These are phyloP conservation scores for Eremothecium gossypii DNA, from an alignment of 1,139 yeast genomes.

Conservation along the genomic window DNA sequence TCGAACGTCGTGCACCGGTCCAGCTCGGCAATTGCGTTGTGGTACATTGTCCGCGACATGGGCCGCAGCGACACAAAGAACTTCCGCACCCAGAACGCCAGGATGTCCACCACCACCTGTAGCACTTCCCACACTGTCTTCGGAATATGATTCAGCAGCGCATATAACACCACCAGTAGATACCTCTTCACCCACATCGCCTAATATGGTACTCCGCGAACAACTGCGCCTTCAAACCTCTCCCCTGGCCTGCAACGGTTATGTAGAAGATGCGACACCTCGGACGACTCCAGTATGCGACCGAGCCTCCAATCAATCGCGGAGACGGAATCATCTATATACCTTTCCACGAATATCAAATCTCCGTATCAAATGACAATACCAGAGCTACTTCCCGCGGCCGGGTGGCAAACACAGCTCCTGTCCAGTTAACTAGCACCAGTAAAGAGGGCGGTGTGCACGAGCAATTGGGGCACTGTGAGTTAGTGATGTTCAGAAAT, in stretches of 20 bases:
- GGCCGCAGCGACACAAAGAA: conserved; percentile 25
- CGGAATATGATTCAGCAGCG: conserved; percentile 44
- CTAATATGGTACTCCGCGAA: too few species aligned
- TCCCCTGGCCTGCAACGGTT: too few species aligned
- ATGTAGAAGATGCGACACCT: too few species aligned
- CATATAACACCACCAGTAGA: conserved; percentile 19
- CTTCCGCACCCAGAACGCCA: conserved; percentile 45
- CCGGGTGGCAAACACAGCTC: background rate
- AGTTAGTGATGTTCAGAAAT: conserved; percentile 65
- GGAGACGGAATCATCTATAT: too few species aligned
- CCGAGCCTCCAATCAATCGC: too few species aligned
- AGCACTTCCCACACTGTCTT: conserved; percentile 50
- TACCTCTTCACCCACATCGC: conserved; percentile 12
- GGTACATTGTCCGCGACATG: conserved; percentile 23
- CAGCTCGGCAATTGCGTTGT: conserved; percentile 25
- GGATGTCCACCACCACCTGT: conserved; percentile 51
- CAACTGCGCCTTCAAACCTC: too few species aligned
- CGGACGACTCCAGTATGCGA: too few species aligned
- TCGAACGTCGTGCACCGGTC: conserved; percentile 37
- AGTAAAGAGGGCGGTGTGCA: background rate
- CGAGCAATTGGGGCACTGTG: background rate
- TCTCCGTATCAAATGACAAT: too few species aligned
- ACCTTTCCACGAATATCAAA: too few species aligned
- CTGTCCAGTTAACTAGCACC: background rate
- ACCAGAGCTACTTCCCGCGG: too few species aligned